Evolutionary conservation across 257 asterid genomes (phyloP), one percentile per base, ranked within the genome.

Genomic region (Plectranthus barbatus): DNA sequence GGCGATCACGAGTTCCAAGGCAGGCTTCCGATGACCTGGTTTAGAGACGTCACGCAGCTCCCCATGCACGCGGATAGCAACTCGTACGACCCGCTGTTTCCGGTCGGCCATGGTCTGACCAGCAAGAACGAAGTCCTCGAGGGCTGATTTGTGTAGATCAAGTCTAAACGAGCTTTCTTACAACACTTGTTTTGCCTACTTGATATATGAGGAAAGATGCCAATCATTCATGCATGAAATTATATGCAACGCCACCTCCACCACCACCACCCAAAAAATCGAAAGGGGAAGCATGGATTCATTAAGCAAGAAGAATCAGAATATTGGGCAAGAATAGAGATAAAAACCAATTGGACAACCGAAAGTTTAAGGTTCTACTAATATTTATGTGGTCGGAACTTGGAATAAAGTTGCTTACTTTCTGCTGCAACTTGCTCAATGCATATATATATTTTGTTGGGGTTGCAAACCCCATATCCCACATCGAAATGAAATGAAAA

Each of bases 1-100:
- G 97, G 97, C 29, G 91, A 87, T 71, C 64, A 77, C 46, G 87
- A 71, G 9, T 91, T 87, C 58, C 85, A 84, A 58, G 97, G 97
- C 62, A 73, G 72, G 66, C 83, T 87, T 8, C 95, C 95, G 0
- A 24, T 81, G 49, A 83, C 92, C 7, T 90, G 95, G 97, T 83
- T 83, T 63, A 84, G 60, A 69, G 77, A 72, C 8, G 92, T 81
- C 7, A 77, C 77, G 11, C 97, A 85, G 44, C 72, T 90, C 50
- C 95, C 95, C 3, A 63, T 80, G 79, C 83, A 82, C 41, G 80
- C 62, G 7, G 86, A 76, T 49, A 71, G 73, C n/a, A 64, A 73
- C 54, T 60, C 80, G 0, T 67, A 63, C 24, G 85, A 84, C 60
- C 95, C 95, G 59, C 73, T 86, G 0, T 89, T 86, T 41, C 87